Base-by-base conservation (phyloP, 2,329 filamentous ascomycete species). In the Alternaria atra region DNA sequence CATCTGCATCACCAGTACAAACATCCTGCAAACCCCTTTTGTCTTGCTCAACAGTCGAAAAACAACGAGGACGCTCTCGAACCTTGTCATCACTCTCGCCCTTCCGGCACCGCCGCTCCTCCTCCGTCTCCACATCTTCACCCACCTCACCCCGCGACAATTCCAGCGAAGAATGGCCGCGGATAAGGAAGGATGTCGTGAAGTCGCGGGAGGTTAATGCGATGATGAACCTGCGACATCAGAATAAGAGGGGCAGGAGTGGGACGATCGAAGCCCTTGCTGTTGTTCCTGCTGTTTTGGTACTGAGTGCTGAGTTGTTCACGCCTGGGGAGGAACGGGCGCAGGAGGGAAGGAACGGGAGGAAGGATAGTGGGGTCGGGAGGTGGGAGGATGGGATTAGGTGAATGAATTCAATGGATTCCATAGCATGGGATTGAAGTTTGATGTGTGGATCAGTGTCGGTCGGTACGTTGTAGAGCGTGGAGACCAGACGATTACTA, bases 241-340 rank as follows among this genome's bases (percentile, higher is more conserved):
- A 60, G 40, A 61, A 54, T n/a, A 71, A 66, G 43, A 61, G 69
- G 51, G 67, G 64, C 1, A 40, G 58, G n/a, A 58, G 29, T 7
- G 68, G 69, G 20, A 76, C 73, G 2, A 54, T 78, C 6, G 74
- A 74, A 61, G 76, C 75, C n/a, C 51, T 77, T 30, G 76, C 75
- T 7, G 72, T 78, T 39, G 71, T 77, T 13, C 76, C 76, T 1
- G 72, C 76, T 4, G 73, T 77, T 20, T 51, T 78, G 57, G 67
- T 78, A 35, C 39, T 78, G 64, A 71, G 71, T 30, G 74, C 76
- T 2, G 76, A 78, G 64, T 51, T 77, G 47, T 78, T 78, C 40
- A 78, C 75, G 51, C 76, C 76, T 5, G 67, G 37, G 35, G 60
- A 60, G 29, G 60, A 46, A 27, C 44, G 44, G n/a, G 54, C 3